Evolutionary conservation across 2,329 filamentous ascomycete species (phyloP).

Genomic region (Didymosphaeria variabile): DNA sequence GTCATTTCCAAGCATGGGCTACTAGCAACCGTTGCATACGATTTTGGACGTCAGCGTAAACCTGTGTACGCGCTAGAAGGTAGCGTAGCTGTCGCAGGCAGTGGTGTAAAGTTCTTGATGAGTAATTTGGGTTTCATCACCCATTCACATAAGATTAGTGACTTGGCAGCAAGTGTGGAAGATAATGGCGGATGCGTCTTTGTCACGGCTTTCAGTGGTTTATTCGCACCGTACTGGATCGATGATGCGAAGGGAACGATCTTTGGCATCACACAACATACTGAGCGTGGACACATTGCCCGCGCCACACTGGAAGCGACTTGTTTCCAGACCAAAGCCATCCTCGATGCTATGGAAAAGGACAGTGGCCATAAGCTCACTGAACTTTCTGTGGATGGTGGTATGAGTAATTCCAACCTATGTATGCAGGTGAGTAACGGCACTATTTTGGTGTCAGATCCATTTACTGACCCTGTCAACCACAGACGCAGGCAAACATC

Average conservation of each 20-base stretch:
- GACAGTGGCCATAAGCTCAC: conserved; percentile 80
- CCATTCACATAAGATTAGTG: conserved; percentile 69
- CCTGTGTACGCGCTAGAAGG: conserved; percentile 84
- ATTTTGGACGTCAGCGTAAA: conserved; percentile 73
- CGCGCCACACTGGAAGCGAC: conserved; percentile 90
- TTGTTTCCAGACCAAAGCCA: conserved; percentile 92
- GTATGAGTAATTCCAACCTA: conserved; percentile 86
- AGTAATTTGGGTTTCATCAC: conserved; percentile 72
- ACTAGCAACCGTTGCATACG: conserved; percentile 86
- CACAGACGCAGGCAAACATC: conserved; percentile 80
- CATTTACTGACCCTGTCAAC: conserved; percentile 25
- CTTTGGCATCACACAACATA: conserved; percentile 87
- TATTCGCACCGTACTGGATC: conserved; percentile 95
- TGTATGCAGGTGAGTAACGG: conserved; percentile 73
- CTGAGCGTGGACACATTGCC: conserved; percentile 84
- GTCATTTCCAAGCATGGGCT: conserved; percentile 86
- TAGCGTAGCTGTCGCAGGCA: conserved; percentile 82
- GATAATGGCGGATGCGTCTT: conserved; percentile 86
- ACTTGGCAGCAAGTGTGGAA: conserved; percentile 69
- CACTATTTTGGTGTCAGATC: conserved; percentile 19
- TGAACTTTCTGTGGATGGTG: conserved; percentile 84
- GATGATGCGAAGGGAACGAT: conserved; percentile 87
- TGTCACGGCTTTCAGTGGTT: conserved; percentile 88
- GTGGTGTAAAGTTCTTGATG: conserved; percentile 75
- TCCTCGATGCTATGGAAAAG: conserved; percentile 89